Evolutionary conservation across 2,329 filamentous ascomycete species (phyloP), one percentile per base, ranked within the genome.

Genomic region (Colletotrichum sp.): DNA sequence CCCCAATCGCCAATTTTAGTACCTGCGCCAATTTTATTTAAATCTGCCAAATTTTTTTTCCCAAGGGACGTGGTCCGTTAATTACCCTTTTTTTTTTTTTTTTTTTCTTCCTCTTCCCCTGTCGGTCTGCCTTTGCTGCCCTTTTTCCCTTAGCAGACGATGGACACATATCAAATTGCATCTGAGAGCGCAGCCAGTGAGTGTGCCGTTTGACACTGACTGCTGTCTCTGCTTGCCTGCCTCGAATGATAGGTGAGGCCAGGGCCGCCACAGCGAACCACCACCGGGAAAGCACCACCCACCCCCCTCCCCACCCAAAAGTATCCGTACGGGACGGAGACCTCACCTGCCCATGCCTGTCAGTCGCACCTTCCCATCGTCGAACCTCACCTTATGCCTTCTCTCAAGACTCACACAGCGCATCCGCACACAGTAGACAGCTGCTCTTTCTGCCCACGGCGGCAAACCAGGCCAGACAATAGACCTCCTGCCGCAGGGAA

Each of bases 261-360:
- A 67, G 72, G 72, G 34, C 62, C 28, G 36, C 49, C 32, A 66
- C 26, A 52, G 39, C 68, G 28, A 63, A 57, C 36, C 34, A n/a
- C 28, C 28, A 24, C 21, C 36, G 34, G 32, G 62, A 67, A 55
- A 72, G 18, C 32, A 44, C 39, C n/a, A 18, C 28, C 60, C 68
- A 69, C 65, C 63, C 69, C 63, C n/a, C 28, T 32, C 60, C 68
- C 72, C 65, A 68, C 69, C 62, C 49, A 44, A 68, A 49, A 34
- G 63, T 68, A 73, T 49, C 64, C 64, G 68, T 72, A 34, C 44
- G 36, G 65, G 68, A 72, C 71, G 70, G 70, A 32, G 55, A 68
- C 64, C 36, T 32, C 65, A 49, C 62, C 63, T 34, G 62, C 32
- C 60, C 71, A 57, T 59, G 71, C 62, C 39, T 26, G 36, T 28